These are phyloP conservation scores for Mentha longifolia DNA, from an alignment of 257 asterid species.

Conservation along the genomic window DNA sequence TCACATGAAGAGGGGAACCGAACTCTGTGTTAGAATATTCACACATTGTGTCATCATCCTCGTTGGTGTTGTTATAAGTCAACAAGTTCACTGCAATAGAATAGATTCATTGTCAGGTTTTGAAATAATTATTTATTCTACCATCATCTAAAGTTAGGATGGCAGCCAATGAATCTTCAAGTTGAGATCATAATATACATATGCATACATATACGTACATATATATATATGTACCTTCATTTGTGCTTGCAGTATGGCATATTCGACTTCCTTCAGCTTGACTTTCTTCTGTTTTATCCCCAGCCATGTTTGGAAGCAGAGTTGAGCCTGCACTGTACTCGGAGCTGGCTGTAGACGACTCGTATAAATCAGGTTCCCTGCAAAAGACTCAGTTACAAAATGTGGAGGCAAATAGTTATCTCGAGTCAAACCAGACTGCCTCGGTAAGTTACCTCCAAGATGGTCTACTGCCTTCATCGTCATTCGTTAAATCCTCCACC, in stretches of 20 bases:
- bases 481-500: conserved; percentile 64
- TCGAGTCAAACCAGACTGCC: conserved; percentile 5
- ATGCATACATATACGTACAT: neutral
- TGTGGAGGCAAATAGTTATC: conserved; percentile 28
- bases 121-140: conserved; percentile 8
- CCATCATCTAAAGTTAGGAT: neutral
- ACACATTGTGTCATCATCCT: conserved; percentile 42
- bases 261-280: conserved; percentile 54
- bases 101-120: conserved; percentile 32
- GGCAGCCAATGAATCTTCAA: neutral
- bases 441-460: conserved; percentile 68
- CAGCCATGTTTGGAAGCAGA: conserved; percentile 44
- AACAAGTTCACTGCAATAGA: conserved; percentile 45
- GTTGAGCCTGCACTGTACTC: conserved; percentile 87
- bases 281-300: conserved; percentile 55
- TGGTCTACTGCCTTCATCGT: conserved; percentile 55
- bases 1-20: conserved; percentile 82
- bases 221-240: conserved; percentile 44
- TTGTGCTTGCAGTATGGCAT: conserved; percentile 42
- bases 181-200: neutral
- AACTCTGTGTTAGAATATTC: conserved; percentile 58
- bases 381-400: conserved; percentile 40
- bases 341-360: conserved; percentile 75
- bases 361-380: conserved; percentile 75
- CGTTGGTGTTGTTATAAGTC: conserved; percentile 41